A percentile compares a stretch with the other conserved stretches of the same genome.
Conservation (phyloP, 306 rosid genomes). For the Sophora flavescens region DNA sequence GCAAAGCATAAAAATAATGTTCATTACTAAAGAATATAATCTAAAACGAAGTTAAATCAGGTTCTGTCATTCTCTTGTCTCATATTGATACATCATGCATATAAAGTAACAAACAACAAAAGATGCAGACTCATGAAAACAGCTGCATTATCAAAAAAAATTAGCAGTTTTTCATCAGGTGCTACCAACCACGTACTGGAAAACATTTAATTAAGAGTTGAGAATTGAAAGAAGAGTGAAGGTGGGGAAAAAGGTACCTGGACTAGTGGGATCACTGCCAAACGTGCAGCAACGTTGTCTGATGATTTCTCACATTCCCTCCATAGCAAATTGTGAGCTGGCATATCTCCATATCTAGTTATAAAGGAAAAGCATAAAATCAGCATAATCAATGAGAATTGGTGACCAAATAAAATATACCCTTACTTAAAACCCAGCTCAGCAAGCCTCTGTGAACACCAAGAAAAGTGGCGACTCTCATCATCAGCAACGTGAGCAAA, state of each 20-base stretch:
- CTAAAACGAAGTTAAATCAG: not conserved
- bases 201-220: not conserved
- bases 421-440: conserved; percentile 95
- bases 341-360: conserved; percentile 94
- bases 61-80: conserved; percentile 1
- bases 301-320: conserved; percentile 95
- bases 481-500: conserved; percentile 97
- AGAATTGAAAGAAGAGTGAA: not conserved
- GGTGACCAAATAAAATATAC: conserved; percentile 14
- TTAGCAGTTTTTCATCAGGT: conserved; percentile 29
- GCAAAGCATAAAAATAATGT: conserved; percentile 16
- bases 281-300: conserved; percentile 87
- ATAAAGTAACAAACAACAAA: not conserved
- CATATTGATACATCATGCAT: not conserved
- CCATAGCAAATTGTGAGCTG: conserved; percentile 96
- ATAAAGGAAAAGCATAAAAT: conserved; percentile 38
- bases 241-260: conserved; percentile 59
- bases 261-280: conserved; percentile 89
- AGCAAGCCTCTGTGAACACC: conserved; percentile 97
- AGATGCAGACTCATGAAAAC: conserved; percentile 2
- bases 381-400: conserved; percentile 48
- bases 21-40: not conserved
- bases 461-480: conserved; percentile 91
- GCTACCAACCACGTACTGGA: not conserved
- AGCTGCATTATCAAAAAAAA: not conserved